These are phyloP conservation scores for Aurifilum marmelostoma DNA, from an alignment of 2,329 filamentous ascomycete genomes.

Conservation along the genomic window DNA sequence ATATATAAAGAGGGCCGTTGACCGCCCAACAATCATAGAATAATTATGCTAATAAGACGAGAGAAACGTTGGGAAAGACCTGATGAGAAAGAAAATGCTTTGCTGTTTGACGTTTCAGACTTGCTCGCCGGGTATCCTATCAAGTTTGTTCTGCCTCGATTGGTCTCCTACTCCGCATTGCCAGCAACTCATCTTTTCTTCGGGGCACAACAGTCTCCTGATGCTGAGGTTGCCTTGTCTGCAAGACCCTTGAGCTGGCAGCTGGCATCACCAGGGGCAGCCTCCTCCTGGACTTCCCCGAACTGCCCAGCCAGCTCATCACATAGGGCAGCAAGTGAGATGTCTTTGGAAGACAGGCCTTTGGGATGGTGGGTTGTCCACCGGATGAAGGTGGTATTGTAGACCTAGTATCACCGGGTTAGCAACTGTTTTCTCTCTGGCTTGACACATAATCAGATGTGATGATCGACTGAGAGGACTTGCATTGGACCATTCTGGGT, in stretches of 20 bases:
- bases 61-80: conserved; percentile 3
- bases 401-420: conserved; percentile 55
- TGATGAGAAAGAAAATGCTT: background rate
- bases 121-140: background rate
- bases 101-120: no score
- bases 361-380: conserved; percentile 74
- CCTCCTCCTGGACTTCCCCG: conserved; percentile 51
- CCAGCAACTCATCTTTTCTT: conserved; percentile 38
- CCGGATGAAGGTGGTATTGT: conserved; percentile 70
- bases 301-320: conserved; percentile 61
- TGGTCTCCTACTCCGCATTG: background rate
- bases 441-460: background rate
- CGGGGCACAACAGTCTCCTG: conserved; percentile 59
- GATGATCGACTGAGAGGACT: conserved; percentile 29
- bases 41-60: conserved; percentile 30
- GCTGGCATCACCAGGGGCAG: conserved; percentile 29
- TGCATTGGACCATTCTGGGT: conserved; percentile 78
- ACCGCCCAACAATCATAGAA: conserved; percentile 25
- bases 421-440: background rate
- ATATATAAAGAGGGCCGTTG: conserved; percentile 6
- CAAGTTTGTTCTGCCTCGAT: no score
- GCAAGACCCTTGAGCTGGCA: conserved; percentile 49
- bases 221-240: conserved; percentile 48
- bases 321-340: conserved; percentile 64
- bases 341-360: conserved; percentile 67